Evolutionary conservation across 2,329 filamentous ascomycete genomes (phyloP), one percentile per base, ranked within the genome.

Genomic region (Aspergillus udagawae): DNA sequence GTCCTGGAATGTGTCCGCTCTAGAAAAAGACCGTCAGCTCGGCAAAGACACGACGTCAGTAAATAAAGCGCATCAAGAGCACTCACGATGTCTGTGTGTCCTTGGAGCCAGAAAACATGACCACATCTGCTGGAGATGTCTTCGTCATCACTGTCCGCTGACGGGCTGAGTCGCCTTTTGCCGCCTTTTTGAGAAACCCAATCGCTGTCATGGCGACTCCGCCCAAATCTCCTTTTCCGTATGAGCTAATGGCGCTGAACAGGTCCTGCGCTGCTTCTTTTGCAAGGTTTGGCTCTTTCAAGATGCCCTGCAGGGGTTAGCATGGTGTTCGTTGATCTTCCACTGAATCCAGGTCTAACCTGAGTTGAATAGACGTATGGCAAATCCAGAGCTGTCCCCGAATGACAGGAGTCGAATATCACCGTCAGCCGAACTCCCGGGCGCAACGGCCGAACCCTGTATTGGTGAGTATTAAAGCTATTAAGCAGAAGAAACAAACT

Each of bases 91-190:
- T 99, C 77, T 97, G 94, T 57, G 88, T 86, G 71, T 97, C 94
- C 76, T 97, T 97, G 76, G 91, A 95, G 51, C 94, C 94, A 59
- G 91, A 96, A 86, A 92, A 96, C 90, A 97, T 96, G 70, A 97
- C 86, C 42, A 99, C 94, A 74, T 99, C 94, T 45, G 94, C 94
- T 1, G 93, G 89, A 44, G 89, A 94, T 3, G 94, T 97, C 78
- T 96, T 95, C 35, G 93, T 97, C 65, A 87, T 83, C 69, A 92
- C 81, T 53, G 92, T 90, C 70, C 86, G 86, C 75, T 95, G 83
- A 71, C 92, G 87, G 4, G 88, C 87, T 20, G 89, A 86, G 59
- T 92, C 86, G 59, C 92, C 92, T 48, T 79, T 84, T 10, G 90
- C 89, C 10, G 91, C 92, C 69, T 92, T 90, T 80, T 97, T 97